These are phyloP conservation scores for Phaffia australis DNA, from an alignment of 768 basidiomycete species.

Conservation along the genomic window DNA sequence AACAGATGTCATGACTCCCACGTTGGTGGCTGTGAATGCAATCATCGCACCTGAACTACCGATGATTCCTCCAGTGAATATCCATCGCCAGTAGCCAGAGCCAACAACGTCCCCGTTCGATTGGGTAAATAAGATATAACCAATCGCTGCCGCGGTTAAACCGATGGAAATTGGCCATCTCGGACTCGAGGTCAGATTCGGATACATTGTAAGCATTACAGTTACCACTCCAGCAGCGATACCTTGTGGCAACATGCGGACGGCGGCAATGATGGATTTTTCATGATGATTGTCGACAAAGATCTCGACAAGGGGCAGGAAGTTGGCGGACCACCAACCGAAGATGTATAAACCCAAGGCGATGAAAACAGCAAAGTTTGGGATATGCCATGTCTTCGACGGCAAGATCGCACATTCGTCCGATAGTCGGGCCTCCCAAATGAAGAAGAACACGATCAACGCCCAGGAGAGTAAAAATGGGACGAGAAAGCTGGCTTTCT, in stretches of 20 bases:
- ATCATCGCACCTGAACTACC: not conserved
- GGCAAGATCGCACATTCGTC: conserved; percentile 9
- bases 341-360: conserved; percentile 25
- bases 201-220: not conserved
- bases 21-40: conserved; percentile 21
- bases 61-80: not conserved
- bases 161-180: not conserved
- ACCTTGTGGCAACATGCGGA: conserved; percentile 28
- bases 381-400: conserved; percentile 29
- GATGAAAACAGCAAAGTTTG: conserved; percentile 31
- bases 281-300: conserved; percentile 13
- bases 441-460: conserved; percentile 29
- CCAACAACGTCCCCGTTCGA: not conserved
- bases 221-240: not conserved
- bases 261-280: conserved; percentile 32
- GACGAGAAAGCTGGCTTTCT: conserved; percentile 28
- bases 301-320: not conserved
- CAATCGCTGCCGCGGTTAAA: not conserved
- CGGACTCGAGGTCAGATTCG: not conserved
- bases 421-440: conserved; percentile 25
- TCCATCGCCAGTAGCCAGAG: not conserved
- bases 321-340: not conserved
- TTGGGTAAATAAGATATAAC: not conserved
- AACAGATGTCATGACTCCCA: conserved; percentile 31
- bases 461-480: conserved; percentile 30